phyloP scores from a whole-genome alignment of 352 stramenopile genomes.

The Globisporangium spiculum region DNA sequence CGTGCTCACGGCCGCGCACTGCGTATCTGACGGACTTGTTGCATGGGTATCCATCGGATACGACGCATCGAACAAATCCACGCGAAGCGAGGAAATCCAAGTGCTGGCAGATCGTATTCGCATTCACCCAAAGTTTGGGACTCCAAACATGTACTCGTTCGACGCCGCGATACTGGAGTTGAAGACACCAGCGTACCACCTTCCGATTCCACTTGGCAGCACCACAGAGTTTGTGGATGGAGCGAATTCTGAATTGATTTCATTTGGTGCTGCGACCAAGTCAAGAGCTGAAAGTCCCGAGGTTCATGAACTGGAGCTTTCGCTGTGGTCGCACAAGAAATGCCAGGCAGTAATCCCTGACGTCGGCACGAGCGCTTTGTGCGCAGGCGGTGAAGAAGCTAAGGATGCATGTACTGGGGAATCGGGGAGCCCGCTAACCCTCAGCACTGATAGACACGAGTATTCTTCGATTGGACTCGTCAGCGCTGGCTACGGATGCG shows the following conservation, averaged over 20 bases:
- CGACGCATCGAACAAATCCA: conserved; percentile 4
- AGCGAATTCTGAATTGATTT: neutral
- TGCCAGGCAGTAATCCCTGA: conserved; percentile 9
- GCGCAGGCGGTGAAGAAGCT: conserved; percentile 13
- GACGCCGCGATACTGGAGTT: conserved; percentile 26
- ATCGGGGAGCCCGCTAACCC: conserved; percentile 19
- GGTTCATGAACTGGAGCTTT: neutral
- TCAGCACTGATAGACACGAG: neutral
- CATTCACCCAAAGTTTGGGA: conserved; percentile 24
- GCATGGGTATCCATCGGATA: conserved; percentile 18
- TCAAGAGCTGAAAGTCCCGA: neutral
- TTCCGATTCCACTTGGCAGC: conserved; percentile 10
- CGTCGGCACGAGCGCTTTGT: conserved; percentile 18
- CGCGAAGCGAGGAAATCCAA: neutral
- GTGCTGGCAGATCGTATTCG: conserved; percentile 21
- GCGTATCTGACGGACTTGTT: conserved; percentile 15
- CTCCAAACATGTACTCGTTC: conserved; percentile 15
- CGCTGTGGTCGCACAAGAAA: conserved; percentile 9
- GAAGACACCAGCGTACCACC: conserved; percentile 4
- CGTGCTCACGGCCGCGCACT: conserved; percentile 11
- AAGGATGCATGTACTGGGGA: conserved; percentile 22
- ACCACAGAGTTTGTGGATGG: conserved; percentile 8
- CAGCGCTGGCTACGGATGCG: conserved; percentile 17
- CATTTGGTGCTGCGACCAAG: neutral
- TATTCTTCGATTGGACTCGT: conserved; percentile 9